Evolutionary conservation across 2,329 filamentous ascomycete genomes (phyloP).

Genomic region (Alternaria consortialis): DNA sequence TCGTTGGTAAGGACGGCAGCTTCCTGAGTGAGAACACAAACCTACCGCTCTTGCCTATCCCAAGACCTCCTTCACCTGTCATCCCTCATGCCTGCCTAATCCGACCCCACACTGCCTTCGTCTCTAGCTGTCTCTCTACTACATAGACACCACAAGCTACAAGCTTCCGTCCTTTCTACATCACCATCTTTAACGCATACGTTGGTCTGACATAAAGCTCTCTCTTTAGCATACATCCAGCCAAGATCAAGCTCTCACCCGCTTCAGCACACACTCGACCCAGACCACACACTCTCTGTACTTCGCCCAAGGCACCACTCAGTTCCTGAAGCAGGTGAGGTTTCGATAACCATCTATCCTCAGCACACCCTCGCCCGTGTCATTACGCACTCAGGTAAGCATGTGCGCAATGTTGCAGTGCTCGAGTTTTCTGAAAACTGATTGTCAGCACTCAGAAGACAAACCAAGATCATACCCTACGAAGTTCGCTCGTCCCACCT

Average conservation of each 20-base stretch:
- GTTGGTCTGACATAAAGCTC: no score
- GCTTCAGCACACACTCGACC: not conserved
- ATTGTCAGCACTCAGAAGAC: not conserved
- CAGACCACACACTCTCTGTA: not conserved
- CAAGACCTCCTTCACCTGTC: constrained; percentile 9
- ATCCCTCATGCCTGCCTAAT: not conserved
- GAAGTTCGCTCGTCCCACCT: not conserved
- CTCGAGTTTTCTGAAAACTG: not conserved
- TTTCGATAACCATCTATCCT: no score
- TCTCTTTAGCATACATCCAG: not conserved
- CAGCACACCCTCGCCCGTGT: not conserved
- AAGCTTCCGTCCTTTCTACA: not conserved
- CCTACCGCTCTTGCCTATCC: constrained; percentile 1
- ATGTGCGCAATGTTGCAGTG: not conserved
- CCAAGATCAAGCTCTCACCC: not conserved
- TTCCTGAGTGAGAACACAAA: not conserved
- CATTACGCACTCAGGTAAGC: not conserved
- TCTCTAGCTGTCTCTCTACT: not conserved
- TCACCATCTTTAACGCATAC: not conserved
- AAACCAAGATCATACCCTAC: not conserved
- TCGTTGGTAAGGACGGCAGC: not conserved
- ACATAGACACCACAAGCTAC: not conserved
- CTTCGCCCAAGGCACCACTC: not conserved
- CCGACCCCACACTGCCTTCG: not conserved
- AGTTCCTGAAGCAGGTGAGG: no score